Conservation (phyloP, 495 filamentous ascomycete species). For the Hypomontagnella submonticulosa region DNA sequence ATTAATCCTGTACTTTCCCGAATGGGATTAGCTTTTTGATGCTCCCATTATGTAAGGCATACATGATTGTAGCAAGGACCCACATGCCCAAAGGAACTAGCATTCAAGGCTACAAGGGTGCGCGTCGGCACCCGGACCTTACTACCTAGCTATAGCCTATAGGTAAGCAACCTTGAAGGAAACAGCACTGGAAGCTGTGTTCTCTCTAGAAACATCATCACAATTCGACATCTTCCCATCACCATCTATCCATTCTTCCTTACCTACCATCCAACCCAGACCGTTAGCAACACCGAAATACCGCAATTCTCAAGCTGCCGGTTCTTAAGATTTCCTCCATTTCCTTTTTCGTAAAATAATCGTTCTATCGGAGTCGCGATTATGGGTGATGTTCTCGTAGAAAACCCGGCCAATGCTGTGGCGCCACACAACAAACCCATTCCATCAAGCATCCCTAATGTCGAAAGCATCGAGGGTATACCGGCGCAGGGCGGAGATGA, state of each 20-base stretch:
- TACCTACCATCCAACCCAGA: slow-evolving; percentile 1
- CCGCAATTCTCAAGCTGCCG: background rate
- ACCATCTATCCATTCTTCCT: slow-evolving; percentile 21
- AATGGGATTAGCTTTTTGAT: slow-evolving; percentile 12
- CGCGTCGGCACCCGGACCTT: slow-evolving; percentile 38
- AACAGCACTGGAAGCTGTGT: slow-evolving; percentile 17
- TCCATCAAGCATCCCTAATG: slow-evolving; percentile 86
- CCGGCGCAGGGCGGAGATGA: slow-evolving; percentile 87
- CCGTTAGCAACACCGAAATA: background rate
- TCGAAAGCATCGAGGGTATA: slow-evolving; percentile 86
- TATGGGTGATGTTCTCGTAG: slow-evolving; percentile 87
- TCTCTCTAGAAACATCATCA: slow-evolving; percentile 8
- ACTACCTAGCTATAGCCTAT: slow-evolving; percentile 5
- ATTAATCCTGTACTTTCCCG: slow-evolving; percentile 41
- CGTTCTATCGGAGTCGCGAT: slow-evolving; percentile 41
- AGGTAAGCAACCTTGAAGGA: no score
- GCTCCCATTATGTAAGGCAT: background rate
- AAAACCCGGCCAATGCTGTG: slow-evolving; percentile 77
- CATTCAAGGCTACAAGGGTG: slow-evolving; percentile 50
- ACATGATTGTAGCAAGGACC: no score
- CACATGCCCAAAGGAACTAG: slow-evolving; percentile 1
- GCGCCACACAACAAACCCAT: slow-evolving; percentile 80
- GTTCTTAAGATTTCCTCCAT: background rate
- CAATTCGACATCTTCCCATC: slow-evolving; percentile 6
- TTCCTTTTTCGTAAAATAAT: slow-evolving; percentile 4